Evolutionary conservation across 192 early-diverging fungal genomes (phyloP).

Genomic region (Phlyctochytrium bullatum): DNA sequence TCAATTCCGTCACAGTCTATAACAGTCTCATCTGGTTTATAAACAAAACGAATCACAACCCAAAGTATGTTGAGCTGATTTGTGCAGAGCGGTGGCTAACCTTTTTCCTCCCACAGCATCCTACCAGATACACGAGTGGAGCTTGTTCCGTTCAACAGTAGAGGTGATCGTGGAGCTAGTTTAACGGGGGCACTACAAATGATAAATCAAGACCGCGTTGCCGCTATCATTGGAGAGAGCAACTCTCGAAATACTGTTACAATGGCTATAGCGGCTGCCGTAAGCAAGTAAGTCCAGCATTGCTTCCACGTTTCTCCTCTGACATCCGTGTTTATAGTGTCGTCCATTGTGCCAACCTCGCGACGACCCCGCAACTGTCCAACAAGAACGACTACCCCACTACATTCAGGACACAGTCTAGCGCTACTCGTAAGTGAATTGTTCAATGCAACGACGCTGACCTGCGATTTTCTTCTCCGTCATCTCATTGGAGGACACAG

Average conservation of each 20-base stretch:
- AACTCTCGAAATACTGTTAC: not conserved
- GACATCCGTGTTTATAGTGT: too few relatives aligned
- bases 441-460: too few relatives aligned
- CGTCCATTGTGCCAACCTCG: not conserved
- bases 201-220: not conserved
- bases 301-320: too few relatives aligned
- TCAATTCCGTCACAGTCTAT: not conserved
- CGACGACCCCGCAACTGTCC: not conserved
- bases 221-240: conserved; percentile 6
- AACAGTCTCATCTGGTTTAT: not conserved
- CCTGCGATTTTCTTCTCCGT: too few relatives aligned
- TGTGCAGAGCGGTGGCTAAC: not conserved
- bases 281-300: conserved; percentile 8
- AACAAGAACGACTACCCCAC: not conserved
- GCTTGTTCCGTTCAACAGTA: not conserved
- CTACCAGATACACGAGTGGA: not conserved
- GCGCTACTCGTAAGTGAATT: not conserved
- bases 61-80: not conserved
- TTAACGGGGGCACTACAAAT: not conserved
- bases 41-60: conserved; percentile 1
- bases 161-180: not conserved
- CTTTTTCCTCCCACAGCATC: not conserved
- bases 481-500: too few relatives aligned
- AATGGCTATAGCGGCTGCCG: not conserved
- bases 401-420: not conserved